Base-by-base conservation (phyloP, 768 basidiomycete species). In the Paxillus rubicundulus region DNA sequence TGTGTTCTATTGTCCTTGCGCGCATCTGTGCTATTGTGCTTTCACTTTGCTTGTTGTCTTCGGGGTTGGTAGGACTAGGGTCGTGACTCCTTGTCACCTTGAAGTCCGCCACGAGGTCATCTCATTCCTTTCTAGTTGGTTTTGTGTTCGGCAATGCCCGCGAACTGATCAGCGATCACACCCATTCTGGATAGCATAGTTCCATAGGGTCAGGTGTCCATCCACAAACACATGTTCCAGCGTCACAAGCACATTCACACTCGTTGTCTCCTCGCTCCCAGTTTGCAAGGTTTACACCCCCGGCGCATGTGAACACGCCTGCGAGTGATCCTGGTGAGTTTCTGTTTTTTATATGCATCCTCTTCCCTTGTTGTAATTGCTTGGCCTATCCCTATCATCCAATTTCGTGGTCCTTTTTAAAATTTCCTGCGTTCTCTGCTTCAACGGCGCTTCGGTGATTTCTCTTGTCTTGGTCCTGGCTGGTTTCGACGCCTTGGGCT, bases 301-400 rank as follows among this genome's bases (percentile, higher is more conserved):
- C 68, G 27, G 50, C 60, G 2, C 61, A 69, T 17, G 50, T 63
- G 7, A 56, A 58, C 10, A 67, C 66, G 9, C 65, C 66, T 27
- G 53, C 52, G 24, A 68, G 68, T 14, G 66, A 67, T 34, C 20
- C 44, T 2, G 63, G 66, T 70, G 53, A 67, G 66, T 61, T 28
- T 18, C 21, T 16, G 32, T 30, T 51, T 45, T 14, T 39, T n/a
- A 4, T 24, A 21, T 53, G 14, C 42, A 10, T 33, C 10, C 5
- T 20, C n/a, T 49, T 4, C 28, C 2, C 5, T 52, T 34, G 21
- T 10, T 43, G 17, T 34, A 13, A 45, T 14, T 24, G 9, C n/a
- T 39, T 32, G 28, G 45, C 13, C 33, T 14, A 24, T 13, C 13
- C 33, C 30, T 9, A 30, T 28, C 27, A 8, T 9, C 10, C 8